Percentiles rank a stretch among this genome's conserved stretches.
phyloP scores from a whole-genome alignment of 768 basidiomycete genomes.

The Russula sp. region DNA sequence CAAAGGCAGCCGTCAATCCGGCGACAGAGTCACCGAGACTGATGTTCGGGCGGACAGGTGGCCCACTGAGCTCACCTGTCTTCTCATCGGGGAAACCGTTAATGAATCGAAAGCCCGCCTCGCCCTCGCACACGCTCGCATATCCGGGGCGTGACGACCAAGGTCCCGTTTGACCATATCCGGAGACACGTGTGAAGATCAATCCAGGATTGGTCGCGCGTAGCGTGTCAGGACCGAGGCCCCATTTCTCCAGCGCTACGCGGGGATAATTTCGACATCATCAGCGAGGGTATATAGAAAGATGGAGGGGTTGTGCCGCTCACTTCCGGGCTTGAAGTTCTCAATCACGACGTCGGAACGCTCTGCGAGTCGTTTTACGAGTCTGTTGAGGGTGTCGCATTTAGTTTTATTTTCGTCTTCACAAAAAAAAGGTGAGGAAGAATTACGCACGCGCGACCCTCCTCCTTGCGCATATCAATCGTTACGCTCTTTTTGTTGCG shows the following conservation, averaged over 20 bases:
- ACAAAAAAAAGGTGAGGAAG: neutral
- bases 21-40: conserved; percentile 68
- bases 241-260: conserved; percentile 64
- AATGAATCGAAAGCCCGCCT: conserved; percentile 67
- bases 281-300: neutral
- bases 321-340: conserved; percentile 72
- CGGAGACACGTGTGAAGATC: conserved; percentile 83
- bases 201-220: conserved; percentile 76
- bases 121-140: conserved; percentile 69
- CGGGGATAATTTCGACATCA: neutral
- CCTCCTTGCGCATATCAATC: conserved; percentile 52
- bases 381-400: conserved; percentile 30
- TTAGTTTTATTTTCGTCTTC: neutral
- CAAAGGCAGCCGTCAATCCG: conserved; percentile 66
- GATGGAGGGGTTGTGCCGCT: neutral
- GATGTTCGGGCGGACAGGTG: conserved; percentile 64
- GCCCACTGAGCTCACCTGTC: conserved; percentile 47
- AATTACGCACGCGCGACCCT: conserved; percentile 43
- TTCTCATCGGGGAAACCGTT: conserved; percentile 55
- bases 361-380: conserved; percentile 53
- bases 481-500: conserved; percentile 71
- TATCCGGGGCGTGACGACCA: conserved; percentile 66
- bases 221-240: conserved; percentile 48
- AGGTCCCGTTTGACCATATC: conserved; percentile 69
- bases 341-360: conserved; percentile 62